Base-by-base conservation (phyloP, 768 basidiomycete species). In the Boletus coccyginus region DNA sequence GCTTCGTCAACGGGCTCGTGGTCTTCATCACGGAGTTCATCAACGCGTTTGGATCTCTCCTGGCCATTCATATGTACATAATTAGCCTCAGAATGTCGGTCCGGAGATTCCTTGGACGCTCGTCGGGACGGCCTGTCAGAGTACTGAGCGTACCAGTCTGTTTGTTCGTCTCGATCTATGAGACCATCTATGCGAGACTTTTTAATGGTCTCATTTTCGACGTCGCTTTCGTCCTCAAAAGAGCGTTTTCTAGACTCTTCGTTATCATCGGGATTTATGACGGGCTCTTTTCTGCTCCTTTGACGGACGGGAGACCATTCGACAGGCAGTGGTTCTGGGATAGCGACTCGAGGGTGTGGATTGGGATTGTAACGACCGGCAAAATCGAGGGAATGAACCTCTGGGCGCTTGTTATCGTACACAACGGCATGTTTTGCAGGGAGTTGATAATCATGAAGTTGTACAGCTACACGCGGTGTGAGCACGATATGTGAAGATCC, bases 21-120 rank as follows among this genome's bases (percentile, higher is more conserved):
- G 56, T 78, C 77, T 48, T 81, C 74, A 67, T 85, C 81, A n/a
- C 80, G 77, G 21, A 80, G 77, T 33, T 82, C 76, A 46, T 56
- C 46, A 35, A 46, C 31, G 24, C 7, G 47, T n/a, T 47, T 45
- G 41, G 14, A 52, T 67, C 84, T 84, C 54, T 82, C 85, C 42
- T 77, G 75, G 11, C 71, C 68, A 33, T 73, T 68, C 32, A 69
- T 69, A 11, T 69, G 59, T 39, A 68, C 59, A 41, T 78, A 77
- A n/a, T 75, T 69, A 24, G 72, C 70, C 17, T 79, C 81, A 21
- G 78, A 76, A 27, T 66, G 70, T 42, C 74, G 73, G 31, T 74
- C 78, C 38, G 80, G 68, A 43, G 71, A 75, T 50, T 84, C 79
- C 66, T 84, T 85, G 43, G 78, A 75, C 11, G 78, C 79, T 53